Evolutionary conservation across 1,139 yeast species (phyloP), one percentile per base, ranked within the genome.

Genomic region (Debaryomycetaceae sp.): DNA sequence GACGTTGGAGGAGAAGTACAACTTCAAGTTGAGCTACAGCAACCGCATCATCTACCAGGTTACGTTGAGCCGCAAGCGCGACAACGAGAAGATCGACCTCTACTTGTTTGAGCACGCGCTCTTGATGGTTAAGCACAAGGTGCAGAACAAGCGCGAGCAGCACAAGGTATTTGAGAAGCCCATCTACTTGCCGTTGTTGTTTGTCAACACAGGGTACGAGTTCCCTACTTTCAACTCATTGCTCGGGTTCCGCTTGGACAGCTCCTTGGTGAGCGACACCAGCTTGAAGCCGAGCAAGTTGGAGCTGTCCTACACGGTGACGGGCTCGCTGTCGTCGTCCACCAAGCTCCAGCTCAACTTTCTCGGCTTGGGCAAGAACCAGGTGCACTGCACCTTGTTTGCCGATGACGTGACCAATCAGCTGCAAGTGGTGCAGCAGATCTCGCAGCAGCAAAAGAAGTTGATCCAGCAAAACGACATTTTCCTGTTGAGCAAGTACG

Each of bases 81-180:
- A 82, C 45, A 81, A 82, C 38, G 88, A 82, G 44, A 86, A 83
- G 43, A 82, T 82, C 46, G 94, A 83, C 41, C 78, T 85, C 29
- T 91, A 89, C 51, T 53, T 91, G 34, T 78, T 91, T 51, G 98
- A 91, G 53, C 94, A 91, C 56, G 88, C 93, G 32, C 54, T 91
- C 25, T 61, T 93, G 39, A 81, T 91, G 55, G 89, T 88, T 23
- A 83, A 91, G 49, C 83, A 84, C 36, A 93, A 89, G 56, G 69
- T 83, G 19, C 88, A 85, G 38, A 88, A 86, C 52, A 89, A 91
- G 53, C 74, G 95, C 45, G 97, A 91, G 46, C 94, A 83, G 40
- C 83, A 83, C 48, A 84, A 88, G 50, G 96, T 91, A 11, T 85
- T 82, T 56, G 93, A 93, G 48, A 75, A 88, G 53, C 98, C 98